These are phyloP conservation scores for Fistulifera solaris DNA, from an alignment of 108 stramenopile genomes.

Conservation along the genomic window DNA sequence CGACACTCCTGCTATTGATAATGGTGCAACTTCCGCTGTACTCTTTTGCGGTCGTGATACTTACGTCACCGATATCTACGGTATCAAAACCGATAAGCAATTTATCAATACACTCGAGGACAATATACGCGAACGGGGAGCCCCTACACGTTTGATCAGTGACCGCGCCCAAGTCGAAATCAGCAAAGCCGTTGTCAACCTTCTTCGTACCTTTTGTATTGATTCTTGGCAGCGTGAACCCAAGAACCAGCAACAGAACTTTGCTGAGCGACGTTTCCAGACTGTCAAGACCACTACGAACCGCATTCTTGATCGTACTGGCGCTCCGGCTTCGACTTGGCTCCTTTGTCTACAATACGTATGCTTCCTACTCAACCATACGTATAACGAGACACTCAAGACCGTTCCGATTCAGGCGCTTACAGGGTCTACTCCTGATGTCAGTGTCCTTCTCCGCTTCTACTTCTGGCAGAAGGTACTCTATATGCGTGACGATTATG, in stretches of 20 bases:
- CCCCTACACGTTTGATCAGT: slow-evolving; percentile 4
- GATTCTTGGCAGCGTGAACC: slow-evolving; percentile 13
- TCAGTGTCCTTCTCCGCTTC: slow-evolving; percentile 12
- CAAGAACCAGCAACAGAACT: slow-evolving; percentile 17
- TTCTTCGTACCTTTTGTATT: slow-evolving; percentile 11
- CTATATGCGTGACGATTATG: too few relatives aligned
- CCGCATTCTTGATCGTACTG: slow-evolving; percentile 15
- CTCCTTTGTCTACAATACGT: slow-evolving; percentile 16
- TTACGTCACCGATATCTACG: slow-evolving; percentile 8
- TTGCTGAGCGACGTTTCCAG: slow-evolving; percentile 11
- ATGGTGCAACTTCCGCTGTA: slow-evolving; percentile 7
- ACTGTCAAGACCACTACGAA: slow-evolving; percentile 6
- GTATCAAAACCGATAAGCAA: slow-evolving; percentile 15
- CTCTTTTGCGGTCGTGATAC: slow-evolving; percentile 10
- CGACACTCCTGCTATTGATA: slow-evolving; percentile 13
- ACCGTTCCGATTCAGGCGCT: background rate
- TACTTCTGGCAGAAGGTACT: slow-evolving; percentile 12
- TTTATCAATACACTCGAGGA: slow-evolving; percentile 19
- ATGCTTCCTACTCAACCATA: slow-evolving; percentile 5
- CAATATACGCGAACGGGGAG: slow-evolving; percentile 16
- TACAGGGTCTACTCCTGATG: slow-evolving; percentile 12
- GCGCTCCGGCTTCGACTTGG: slow-evolving; percentile 15
- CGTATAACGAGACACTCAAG: background rate
- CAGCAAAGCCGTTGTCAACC: background rate
- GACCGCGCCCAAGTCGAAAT: slow-evolving; percentile 18